These are phyloP conservation scores for Melaleuca alternifolia DNA, from an alignment of 345 rosid species.

Conservation along the genomic window DNA sequence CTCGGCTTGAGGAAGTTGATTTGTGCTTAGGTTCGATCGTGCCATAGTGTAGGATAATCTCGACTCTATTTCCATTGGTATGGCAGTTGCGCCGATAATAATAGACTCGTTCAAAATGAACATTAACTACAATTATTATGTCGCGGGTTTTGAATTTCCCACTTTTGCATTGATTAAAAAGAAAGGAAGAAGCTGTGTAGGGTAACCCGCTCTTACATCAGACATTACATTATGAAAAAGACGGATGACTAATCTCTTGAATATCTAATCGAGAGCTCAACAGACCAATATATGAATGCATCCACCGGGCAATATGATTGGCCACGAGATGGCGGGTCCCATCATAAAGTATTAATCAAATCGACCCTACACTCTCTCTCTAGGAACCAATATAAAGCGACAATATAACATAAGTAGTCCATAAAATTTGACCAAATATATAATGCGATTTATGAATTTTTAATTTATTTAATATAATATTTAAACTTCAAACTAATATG, in stretches of 20 bases:
- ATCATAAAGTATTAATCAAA: not conserved
- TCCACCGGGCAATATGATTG: not conserved
- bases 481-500: no score
- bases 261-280: not conserved
- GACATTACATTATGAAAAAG: not conserved
- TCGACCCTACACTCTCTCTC: no score
- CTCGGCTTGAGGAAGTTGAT: not conserved
- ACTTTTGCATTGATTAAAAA: not conserved
- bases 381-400: no score
- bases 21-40: not conserved
- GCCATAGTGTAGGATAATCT: not conserved
- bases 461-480: no score
- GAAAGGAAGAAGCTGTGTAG: not conserved
- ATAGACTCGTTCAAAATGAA: not conserved
- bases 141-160: not conserved
- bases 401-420: no score
- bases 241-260: not conserved
- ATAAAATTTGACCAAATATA: no score
- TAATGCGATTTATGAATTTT: no score
- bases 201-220: not conserved
- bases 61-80: not conserved
- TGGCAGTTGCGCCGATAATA: rapidly evolving
- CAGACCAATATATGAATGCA: not conserved
- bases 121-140: not conserved
- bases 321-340: not conserved